These are phyloP conservation scores for Sporothrix variecibatus DNA, from an alignment of 2,329 filamentous ascomycete genomes.

Conservation along the genomic window DNA sequence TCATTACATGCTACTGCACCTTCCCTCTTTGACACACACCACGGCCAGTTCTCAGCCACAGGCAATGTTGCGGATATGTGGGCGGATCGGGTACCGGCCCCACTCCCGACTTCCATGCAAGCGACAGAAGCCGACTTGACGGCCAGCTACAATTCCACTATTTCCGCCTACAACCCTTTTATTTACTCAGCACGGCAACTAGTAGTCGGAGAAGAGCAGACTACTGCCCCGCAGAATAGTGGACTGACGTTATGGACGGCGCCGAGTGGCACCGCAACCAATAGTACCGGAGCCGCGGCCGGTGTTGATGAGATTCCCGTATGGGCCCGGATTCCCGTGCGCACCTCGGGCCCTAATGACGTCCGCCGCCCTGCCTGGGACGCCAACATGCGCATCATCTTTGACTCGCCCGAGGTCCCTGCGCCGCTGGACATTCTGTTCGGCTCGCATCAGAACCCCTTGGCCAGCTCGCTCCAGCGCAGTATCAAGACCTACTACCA, in stretches of 20 bases:
- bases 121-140: background rate
- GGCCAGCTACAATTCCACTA: background rate
- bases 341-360: background rate
- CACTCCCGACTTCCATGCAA: background rate
- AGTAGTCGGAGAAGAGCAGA: background rate
- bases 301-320: background rate
- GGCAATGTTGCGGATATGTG: background rate
- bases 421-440: slow-evolving; percentile 20
- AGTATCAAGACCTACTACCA: slow-evolving; percentile 9
- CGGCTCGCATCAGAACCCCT: slow-evolving; percentile 3
- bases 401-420: slow-evolving; percentile 14
- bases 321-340: slow-evolving; percentile 18
- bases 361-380: slow-evolving; percentile 16
- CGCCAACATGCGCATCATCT: slow-evolving; percentile 14
- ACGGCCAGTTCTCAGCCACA: background rate
- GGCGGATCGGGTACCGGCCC: background rate
- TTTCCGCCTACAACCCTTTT: background rate
- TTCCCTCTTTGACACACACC: background rate
- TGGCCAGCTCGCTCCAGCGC: slow-evolving; percentile 21
- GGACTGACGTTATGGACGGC: background rate
- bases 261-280: too few relatives aligned
- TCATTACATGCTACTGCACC: background rate
- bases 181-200: background rate
- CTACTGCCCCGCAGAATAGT: background rate
- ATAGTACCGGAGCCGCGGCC: background rate